Evolutionary conservation across 176 grass and related monocot genomes (phyloP).

Genomic region (Urochloa ruziziensis): DNA sequence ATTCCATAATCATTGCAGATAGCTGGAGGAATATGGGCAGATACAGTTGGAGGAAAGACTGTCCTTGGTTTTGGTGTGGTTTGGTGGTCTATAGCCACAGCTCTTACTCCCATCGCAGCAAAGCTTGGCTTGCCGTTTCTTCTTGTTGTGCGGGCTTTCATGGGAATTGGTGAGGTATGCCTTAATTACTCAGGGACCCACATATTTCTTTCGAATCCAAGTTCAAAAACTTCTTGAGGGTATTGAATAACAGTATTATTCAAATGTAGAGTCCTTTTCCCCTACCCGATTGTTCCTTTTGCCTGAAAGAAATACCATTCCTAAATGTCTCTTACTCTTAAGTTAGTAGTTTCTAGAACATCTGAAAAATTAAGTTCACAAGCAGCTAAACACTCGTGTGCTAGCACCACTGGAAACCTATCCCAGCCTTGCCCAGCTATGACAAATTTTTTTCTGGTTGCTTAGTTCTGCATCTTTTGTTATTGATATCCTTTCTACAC

Average conservation of each 20-base stretch:
- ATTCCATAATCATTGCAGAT: slow-evolving; percentile 44
- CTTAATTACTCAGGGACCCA: background rate
- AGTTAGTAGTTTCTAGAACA: background rate
- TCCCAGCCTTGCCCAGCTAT: background rate
- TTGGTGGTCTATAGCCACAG: slow-evolving; percentile 95
- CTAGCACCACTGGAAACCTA: background rate
- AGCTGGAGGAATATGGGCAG: slow-evolving; percentile 97
- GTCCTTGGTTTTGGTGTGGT: slow-evolving; percentile 87
- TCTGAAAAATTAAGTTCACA: background rate
- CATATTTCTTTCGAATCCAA: background rate
- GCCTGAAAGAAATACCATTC: background rate
- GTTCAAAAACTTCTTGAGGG: background rate
- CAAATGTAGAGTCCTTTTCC: background rate
- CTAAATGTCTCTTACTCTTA: background rate
- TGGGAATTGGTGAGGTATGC: slow-evolving; percentile 92
- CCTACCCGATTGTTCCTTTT: background rate
- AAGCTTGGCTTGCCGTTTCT: slow-evolving; percentile 90
- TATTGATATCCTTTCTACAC: slow-evolving; percentile 6
- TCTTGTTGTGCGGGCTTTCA: slow-evolving; percentile 82
- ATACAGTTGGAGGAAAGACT: slow-evolving; percentile 87
- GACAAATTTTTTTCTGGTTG: background rate
- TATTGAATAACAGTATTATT: background rate
- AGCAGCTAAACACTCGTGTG: background rate
- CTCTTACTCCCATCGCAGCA: slow-evolving; percentile 79
- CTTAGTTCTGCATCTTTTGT: background rate